Conservation (phyloP, 495 filamentous ascomycete species). For the Stereocaulon alpinum region DNA sequence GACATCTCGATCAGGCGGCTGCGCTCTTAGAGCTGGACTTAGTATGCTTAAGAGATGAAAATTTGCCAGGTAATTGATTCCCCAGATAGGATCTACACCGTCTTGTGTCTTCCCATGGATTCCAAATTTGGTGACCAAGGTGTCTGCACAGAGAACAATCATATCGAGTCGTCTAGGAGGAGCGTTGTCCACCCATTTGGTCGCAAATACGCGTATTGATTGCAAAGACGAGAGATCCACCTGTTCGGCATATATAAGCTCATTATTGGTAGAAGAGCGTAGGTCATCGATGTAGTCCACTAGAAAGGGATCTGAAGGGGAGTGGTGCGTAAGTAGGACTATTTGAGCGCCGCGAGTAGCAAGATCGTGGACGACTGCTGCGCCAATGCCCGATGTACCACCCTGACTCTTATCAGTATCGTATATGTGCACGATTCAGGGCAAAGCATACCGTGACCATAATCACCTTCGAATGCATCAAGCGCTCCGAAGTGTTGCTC, state of each 20-base stretch:
- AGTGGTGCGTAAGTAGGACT: slow-evolving; percentile 75
- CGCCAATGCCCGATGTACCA: slow-evolving; percentile 89
- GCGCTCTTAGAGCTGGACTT: slow-evolving; percentile 73
- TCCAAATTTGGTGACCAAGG: slow-evolving; percentile 53
- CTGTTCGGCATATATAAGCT: slow-evolving; percentile 89
- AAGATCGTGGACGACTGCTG: slow-evolving; percentile 59
- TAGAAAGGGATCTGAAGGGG: slow-evolving; percentile 73
- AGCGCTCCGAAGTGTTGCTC: slow-evolving; percentile 62
- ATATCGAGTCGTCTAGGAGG: slow-evolving; percentile 88
- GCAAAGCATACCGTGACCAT: slow-evolving; percentile 64
- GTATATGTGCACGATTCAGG: background rate
- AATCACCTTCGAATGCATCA: slow-evolving; percentile 86
- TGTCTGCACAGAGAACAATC: slow-evolving; percentile 76
- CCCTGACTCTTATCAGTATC: slow-evolving; percentile 42
- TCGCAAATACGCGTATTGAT: slow-evolving; percentile 88
- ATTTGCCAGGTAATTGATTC: slow-evolving; percentile 89
- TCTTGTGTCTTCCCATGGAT: slow-evolving; percentile 51
- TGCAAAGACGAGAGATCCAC: slow-evolving; percentile 80
- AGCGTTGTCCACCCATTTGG: slow-evolving; percentile 94
- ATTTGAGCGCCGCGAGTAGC: slow-evolving; percentile 81
- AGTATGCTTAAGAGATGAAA: slow-evolving; percentile 90
- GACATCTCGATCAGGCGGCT: slow-evolving; percentile 89
- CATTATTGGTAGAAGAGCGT: slow-evolving; percentile 66
- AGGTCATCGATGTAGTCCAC: slow-evolving; percentile 88
- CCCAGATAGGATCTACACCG: slow-evolving; percentile 81